Percentiles rank a stretch among this genome's conserved stretches.
phyloP scores from a whole-genome alignment of 345 rosid species.

The Lepidium africanum region DNA sequence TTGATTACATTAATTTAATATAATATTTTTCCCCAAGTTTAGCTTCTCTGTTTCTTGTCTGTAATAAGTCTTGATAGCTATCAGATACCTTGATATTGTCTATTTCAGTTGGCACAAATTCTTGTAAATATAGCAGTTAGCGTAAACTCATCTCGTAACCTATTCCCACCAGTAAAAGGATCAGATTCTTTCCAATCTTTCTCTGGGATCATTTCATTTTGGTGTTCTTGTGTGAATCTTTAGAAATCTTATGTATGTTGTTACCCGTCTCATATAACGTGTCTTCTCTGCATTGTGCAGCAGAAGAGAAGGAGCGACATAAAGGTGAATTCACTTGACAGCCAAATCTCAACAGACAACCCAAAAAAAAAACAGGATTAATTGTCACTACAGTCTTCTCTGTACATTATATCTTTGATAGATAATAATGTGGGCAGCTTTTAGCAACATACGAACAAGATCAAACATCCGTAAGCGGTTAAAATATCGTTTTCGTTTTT shows the following conservation, averaged over 20 bases:
- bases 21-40: background rate
- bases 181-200: slow-evolving; percentile 2
- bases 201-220: background rate
- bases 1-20: background rate
- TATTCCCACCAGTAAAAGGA: background rate
- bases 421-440: slow-evolving; percentile 15
- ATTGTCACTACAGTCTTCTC: slow-evolving; percentile 13
- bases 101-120: background rate
- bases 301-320: slow-evolving; percentile 12
- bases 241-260: background rate
- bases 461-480: background rate
- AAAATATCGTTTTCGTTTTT: background rate
- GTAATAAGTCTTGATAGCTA: background rate
- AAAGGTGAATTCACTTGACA: background rate
- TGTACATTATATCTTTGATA: slow-evolving; percentile 22
- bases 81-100: background rate
- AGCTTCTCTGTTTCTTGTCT: background rate
- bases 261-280: background rate
- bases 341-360: slow-evolving; percentile 1
- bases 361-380: background rate
- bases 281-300: background rate
- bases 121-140: background rate
- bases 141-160: background rate
- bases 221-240: slow-evolving; percentile 1
- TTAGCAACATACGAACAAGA: slow-evolving; percentile 15